Evolutionary conservation across 768 basidiomycete genomes (phyloP), one percentile per base, ranked within the genome.

Genomic region (Naganishia vaughanmartiniae): DNA sequence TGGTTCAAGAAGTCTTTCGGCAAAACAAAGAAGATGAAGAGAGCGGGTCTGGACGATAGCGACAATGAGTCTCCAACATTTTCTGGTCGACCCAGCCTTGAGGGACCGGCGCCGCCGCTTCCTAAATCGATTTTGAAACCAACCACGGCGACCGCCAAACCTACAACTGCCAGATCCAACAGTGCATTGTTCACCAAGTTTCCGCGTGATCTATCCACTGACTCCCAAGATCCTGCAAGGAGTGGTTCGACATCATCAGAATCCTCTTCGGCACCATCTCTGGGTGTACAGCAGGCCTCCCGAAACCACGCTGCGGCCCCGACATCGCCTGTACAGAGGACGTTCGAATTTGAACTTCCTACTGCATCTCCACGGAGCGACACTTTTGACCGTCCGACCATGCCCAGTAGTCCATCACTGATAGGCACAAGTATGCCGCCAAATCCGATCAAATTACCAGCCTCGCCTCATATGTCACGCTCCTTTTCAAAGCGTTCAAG

Each of bases 281-380:
- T 12, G 4, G 48, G 48, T n/a, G 5, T 15, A 19, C 24, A 42
- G 24, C 36, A 45, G 7, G 24, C 2, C 14, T 11, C 24, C 1
- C 54, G 39, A 17, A 67, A 30, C 17, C 66, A 26, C 19, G 24
- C 53, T 17, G 19, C 30, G 15, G 34, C 57, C 31, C 69, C 69
- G 17, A 53, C 28, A 53, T 73, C 48, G 12, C 71, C 71, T 10
- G 54, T 24, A 2, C 46, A 55, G 48, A 73, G 75, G 19, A 70
- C 74, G 3, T 81, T 81, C 69, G 80, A 81, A 51, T 81, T 81
- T 67, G 80, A 81, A 66, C 68, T 81, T 11, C 76, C 77, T 3
- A 81, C 79, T 19, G 73, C 71, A 26, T 81, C 80, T 0, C 80
- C 80, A 24, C 68, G 80, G 54, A 76, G 75, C 5, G 80, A 81